Percentiles rank a stretch among this genome's conserved stretches.
These are phyloP conservation scores for Barnettozyma populi DNA, from an alignment of 805 yeast species.

Conservation along the genomic window DNA sequence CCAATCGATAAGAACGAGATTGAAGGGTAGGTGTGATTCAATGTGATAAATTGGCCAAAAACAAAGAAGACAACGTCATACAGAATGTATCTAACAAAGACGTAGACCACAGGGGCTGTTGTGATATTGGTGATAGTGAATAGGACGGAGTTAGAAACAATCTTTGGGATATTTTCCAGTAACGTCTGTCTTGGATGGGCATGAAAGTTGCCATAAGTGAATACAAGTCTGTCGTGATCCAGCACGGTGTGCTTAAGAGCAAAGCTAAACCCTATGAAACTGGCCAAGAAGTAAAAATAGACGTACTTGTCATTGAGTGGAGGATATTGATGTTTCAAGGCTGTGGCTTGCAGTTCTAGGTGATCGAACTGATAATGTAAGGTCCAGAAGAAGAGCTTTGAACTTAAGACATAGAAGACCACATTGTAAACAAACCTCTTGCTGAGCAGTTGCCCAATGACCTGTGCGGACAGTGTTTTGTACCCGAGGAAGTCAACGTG, in stretches of 20 bases:
- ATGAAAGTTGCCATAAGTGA: conserved; percentile 35
- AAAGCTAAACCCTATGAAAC: conserved; percentile 39
- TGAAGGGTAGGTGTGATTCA: conserved; percentile 38
- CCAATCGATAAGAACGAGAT: conserved; percentile 28
- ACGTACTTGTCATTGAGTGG: conserved; percentile 39
- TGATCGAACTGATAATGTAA: conserved; percentile 19
- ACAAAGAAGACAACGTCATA: conserved; percentile 34
- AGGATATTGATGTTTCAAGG: conserved; percentile 36
- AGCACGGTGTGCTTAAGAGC: conserved; percentile 44
- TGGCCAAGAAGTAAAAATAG: conserved; percentile 43
- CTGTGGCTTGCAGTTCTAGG: conserved; percentile 24
- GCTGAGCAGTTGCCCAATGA: conserved; percentile 21
- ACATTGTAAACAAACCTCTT: conserved; percentile 22
- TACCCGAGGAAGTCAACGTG: conserved; percentile 34
- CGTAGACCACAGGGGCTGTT: conserved; percentile 31
- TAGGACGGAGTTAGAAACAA: conserved; percentile 35
- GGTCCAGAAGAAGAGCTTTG: conserved; percentile 21
- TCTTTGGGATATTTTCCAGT: conserved; percentile 21
- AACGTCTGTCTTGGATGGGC: conserved; percentile 34
- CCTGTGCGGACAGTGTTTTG: conserved; percentile 24
- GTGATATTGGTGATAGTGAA: conserved; percentile 23
- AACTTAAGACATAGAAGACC: conserved; percentile 20
- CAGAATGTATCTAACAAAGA: conserved; percentile 35
- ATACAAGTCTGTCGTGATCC: conserved; percentile 49
- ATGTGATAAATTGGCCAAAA: conserved; percentile 28